These are phyloP conservation scores for Pythium sukuiense DNA, from an alignment of 352 stramenopile species.

Conservation along the genomic window DNA sequence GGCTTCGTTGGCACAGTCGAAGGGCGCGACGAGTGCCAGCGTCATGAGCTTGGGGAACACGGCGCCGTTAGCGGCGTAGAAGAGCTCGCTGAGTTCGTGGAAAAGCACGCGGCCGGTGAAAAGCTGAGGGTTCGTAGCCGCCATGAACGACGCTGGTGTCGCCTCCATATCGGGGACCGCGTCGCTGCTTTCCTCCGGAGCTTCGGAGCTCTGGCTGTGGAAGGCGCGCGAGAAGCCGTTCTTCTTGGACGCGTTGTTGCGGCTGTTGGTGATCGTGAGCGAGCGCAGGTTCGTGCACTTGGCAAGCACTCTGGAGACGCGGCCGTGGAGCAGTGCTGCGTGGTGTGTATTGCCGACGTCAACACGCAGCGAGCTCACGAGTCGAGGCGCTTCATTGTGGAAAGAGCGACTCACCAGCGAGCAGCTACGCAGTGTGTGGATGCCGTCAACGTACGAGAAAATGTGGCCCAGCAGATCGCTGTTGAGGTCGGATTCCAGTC, in stretches of 20 bases:
- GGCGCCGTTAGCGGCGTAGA: conserved; percentile 9
- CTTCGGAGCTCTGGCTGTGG: neutral
- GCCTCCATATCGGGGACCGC: neutral
- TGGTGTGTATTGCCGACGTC: conserved; percentile 26
- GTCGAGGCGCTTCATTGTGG: conserved; percentile 38
- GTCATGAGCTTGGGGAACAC: conserved; percentile 42
- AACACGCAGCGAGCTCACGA: conserved; percentile 49
- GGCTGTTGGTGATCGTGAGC: conserved; percentile 53
- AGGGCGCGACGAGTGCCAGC: conserved; percentile 50
- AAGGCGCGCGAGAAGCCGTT: conserved; percentile 35
- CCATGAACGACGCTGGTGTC: conserved; percentile 10
- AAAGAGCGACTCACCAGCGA: conserved; percentile 52
- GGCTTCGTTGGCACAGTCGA: conserved; percentile 63
- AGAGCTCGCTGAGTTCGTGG: conserved; percentile 34
- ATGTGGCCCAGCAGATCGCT: conserved; percentile 56
- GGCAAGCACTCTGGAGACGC: conserved; percentile 30
- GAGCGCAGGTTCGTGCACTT: conserved; percentile 42
- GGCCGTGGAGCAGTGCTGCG: conserved; percentile 17
- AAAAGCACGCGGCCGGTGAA: conserved; percentile 48
- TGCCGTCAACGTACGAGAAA: conserved; percentile 54
- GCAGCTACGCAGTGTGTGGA: conserved; percentile 43
- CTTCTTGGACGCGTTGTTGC: conserved; percentile 34
- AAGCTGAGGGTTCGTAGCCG: conserved; percentile 22
- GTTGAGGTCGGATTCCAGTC: conserved; percentile 53
- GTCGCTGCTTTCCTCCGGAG: neutral